Evolutionary conservation across 768 basidiomycete genomes (phyloP), one percentile per base, ranked within the genome.

Genomic region (Leccinum imitatum): DNA sequence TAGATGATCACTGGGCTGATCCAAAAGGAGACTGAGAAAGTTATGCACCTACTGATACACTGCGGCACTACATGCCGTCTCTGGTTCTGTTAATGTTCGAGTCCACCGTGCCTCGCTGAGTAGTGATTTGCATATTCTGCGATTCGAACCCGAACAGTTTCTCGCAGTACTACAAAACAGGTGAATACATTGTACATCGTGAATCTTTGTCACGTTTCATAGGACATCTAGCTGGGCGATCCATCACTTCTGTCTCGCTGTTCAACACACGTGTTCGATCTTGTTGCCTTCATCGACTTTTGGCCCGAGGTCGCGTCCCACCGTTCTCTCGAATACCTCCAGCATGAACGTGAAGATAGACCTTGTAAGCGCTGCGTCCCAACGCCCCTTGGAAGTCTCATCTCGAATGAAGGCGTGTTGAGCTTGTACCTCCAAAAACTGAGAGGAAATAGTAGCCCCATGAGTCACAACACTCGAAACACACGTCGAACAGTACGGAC

Each of bases 361-460:
- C 53, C 84, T 80, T 0, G 91, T 93, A 54, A 98, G 77, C 0
- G 95, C 95, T 8, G 94, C 93, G 68, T 98, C 96, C 94, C 94
- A 98, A 56, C 96, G 84, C 2, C 93, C 95, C 72, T 97, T 98
- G 31, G 90, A 92, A 7, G 84, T 82, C 67, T 95, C 93, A 71
- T 96, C 95, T 6, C 95, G 87, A 61, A 98, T 89, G 75, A 98
- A 98, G 3, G 96, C 96, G 65, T 98, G 95, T 68, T 98, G 95
- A 0, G 95, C 96, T 73, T 97, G 94, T 14, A 98, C 93, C 73
- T 98, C 96, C 60, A 97, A 76, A 73, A 95, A 95, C 91, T 95
- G 69, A 13, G n/a, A n/a, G 10, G 21, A 50, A 57, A 37, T 13
- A 54, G 35, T 21, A n/a, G n/a, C 6, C 9, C 9, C 39, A 52